Evolutionary conservation across 2,329 filamentous ascomycete genomes (phyloP).

Genomic region (Aspergillus sergii): DNA sequence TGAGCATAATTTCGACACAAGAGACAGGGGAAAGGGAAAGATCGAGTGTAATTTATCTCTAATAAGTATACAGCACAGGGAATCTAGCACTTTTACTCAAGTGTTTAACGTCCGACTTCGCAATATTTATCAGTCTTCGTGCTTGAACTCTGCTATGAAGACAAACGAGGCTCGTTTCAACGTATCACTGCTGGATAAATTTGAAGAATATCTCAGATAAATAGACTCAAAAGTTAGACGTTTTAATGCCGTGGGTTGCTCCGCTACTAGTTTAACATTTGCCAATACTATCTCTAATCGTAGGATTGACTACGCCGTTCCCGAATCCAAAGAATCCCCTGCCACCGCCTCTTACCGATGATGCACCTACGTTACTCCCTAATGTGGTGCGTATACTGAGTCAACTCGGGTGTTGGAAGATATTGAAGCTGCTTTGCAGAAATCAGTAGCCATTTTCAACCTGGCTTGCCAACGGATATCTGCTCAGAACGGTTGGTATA

Average conservation of each 20-base stretch:
- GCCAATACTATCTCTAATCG: neutral
- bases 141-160: neutral
- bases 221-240: neutral
- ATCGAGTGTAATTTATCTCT: no score
- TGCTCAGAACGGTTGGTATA: neutral
- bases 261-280: neutral
- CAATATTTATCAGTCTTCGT: neutral
- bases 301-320: neutral
- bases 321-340: neutral
- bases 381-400: neutral
- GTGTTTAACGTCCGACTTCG: neutral
- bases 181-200: neutral
- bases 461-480: neutral
- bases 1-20: neutral
- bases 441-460: neutral
- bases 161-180: neutral
- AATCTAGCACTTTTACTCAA: neutral
- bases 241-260: neutral
- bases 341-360: neutral
- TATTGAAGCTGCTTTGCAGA: neutral
- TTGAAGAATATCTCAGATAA: neutral
- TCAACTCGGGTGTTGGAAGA: neutral
- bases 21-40: neutral
- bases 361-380: neutral
- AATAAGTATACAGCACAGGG: no score